Percentiles rank a stretch among this genome's conserved stretches.
Evolutionary conservation across 257 asterid species (phyloP).

Genomic region (Primulina eburnea): DNA sequence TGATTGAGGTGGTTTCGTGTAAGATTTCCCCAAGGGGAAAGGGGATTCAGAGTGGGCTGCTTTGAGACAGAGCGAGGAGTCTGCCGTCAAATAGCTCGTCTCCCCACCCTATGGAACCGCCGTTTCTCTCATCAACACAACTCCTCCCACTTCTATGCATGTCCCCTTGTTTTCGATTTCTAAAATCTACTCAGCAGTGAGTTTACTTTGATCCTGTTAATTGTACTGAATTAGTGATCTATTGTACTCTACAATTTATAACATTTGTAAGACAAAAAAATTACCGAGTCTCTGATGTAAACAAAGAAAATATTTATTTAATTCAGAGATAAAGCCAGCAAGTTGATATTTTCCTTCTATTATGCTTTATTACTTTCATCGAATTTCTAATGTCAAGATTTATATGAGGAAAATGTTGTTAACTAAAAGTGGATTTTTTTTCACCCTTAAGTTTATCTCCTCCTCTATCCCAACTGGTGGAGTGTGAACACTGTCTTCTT

Average conservation of each 20-base stretch:
- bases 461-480: constrained; percentile 8
- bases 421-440: background rate
- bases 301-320: background rate
- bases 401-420: constrained; percentile 1
- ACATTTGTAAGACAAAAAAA: background rate
- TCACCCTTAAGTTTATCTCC: background rate
- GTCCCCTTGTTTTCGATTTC: no score
- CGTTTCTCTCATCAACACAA: background rate
- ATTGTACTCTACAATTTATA: background rate
- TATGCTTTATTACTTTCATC: no score
- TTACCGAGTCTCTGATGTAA: background rate
- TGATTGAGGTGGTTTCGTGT: no score
- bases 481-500: background rate
- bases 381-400: no score
- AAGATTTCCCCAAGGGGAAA: no score
- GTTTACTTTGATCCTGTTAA: background rate
- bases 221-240: no score
- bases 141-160: background rate
- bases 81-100: background rate
- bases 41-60: no score
- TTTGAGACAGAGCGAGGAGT: background rate
- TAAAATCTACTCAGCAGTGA: background rate
- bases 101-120: background rate
- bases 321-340: background rate
- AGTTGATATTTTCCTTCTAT: background rate